Percentiles rank a stretch among this genome's conserved stretches.
phyloP scores from a whole-genome alignment of 768 basidiomycete species.

The Xerocomus brunneocitrinus region DNA sequence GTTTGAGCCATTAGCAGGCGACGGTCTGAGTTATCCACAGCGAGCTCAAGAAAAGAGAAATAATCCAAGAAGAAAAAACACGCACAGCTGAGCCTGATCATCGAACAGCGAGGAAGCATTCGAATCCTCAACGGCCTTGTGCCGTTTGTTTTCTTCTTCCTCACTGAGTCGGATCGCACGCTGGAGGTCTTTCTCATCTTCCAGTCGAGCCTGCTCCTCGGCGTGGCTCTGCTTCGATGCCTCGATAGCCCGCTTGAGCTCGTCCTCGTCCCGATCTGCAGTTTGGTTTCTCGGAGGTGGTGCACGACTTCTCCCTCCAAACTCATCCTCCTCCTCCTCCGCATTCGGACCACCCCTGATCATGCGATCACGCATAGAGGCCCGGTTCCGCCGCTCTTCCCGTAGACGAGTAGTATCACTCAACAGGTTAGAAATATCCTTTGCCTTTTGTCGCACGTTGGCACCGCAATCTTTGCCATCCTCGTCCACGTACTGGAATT shows the following conservation, averaged over 20 bases:
- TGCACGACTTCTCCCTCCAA: slow-evolving; percentile 6
- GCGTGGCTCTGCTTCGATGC: slow-evolving; percentile 75
- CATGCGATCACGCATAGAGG: slow-evolving; percentile 95
- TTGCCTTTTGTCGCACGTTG: slow-evolving; percentile 96
- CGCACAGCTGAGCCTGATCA: slow-evolving; percentile 76
- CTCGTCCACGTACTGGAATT: slow-evolving; percentile 96
- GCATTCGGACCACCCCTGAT: slow-evolving; percentile 50
- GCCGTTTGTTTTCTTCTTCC: slow-evolving; percentile 82
- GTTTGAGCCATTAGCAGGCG: slow-evolving; percentile 31
- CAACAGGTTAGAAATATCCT: slow-evolving; percentile 94
- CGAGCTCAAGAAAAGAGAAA: slow-evolving; percentile 1
- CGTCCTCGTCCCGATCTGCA: slow-evolving; percentile 68
- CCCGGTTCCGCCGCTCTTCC: slow-evolving; percentile 77
- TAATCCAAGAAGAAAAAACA: slow-evolving; percentile 15
- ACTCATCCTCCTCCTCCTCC: slow-evolving; percentile 25
- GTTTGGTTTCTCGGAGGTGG: slow-evolving; percentile 18
- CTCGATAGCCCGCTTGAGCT: slow-evolving; percentile 81
- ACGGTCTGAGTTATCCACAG: slow-evolving; percentile 19
- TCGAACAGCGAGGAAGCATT: slow-evolving; percentile 81
- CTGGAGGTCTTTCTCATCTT: slow-evolving; percentile 80
- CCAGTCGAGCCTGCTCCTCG: slow-evolving; percentile 56
- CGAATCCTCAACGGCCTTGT: slow-evolving; percentile 64
- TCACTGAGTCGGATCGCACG: slow-evolving; percentile 81
- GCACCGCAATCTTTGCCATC: slow-evolving; percentile 95
- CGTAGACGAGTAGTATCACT: slow-evolving; percentile 81